Conservation (phyloP, 2,329 filamentous ascomycete species). For the Alternaria tenuissima region DNA sequence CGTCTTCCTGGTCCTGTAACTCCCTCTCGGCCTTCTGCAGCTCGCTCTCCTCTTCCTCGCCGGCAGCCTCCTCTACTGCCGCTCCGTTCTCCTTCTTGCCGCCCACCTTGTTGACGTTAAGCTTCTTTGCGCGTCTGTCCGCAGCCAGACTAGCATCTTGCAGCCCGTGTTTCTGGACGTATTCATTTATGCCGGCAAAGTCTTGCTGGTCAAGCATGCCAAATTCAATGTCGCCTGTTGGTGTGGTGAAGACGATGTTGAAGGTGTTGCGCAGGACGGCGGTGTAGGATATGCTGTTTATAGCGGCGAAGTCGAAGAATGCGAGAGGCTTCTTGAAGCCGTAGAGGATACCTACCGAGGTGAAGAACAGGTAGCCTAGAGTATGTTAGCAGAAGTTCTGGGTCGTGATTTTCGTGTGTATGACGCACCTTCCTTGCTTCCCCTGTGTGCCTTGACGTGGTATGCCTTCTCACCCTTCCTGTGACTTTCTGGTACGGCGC, state of each 20-base stretch:
- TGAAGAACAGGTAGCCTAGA: constrained; percentile 69
- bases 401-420: background rate
- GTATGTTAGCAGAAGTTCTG: constrained; percentile 20
- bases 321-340: constrained; percentile 72
- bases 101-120: constrained; percentile 59
- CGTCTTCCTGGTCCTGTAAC: constrained; percentile 51
- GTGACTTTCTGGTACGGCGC: constrained; percentile 67
- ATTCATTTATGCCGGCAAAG: constrained; percentile 68
- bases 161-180: constrained; percentile 67
- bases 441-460: constrained; percentile 69
- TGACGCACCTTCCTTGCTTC: constrained; percentile 68
- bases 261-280: constrained; percentile 71
- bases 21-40: constrained; percentile 50
- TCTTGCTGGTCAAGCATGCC: constrained; percentile 72
- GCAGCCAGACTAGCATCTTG: constrained; percentile 71
- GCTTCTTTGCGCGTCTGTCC: constrained; percentile 65
- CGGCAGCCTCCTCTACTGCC: constrained; percentile 17
- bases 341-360: constrained; percentile 68
- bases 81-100: constrained; percentile 33
- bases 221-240: constrained; percentile 67
- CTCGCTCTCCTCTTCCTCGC: constrained; percentile 50
- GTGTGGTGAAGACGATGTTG: constrained; percentile 67
- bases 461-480: constrained; percentile 70
- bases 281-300: constrained; percentile 69
- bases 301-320: constrained; percentile 67